phyloP scores from a whole-genome alignment of 495 filamentous ascomycete species.

The Daldinia loculata region DNA sequence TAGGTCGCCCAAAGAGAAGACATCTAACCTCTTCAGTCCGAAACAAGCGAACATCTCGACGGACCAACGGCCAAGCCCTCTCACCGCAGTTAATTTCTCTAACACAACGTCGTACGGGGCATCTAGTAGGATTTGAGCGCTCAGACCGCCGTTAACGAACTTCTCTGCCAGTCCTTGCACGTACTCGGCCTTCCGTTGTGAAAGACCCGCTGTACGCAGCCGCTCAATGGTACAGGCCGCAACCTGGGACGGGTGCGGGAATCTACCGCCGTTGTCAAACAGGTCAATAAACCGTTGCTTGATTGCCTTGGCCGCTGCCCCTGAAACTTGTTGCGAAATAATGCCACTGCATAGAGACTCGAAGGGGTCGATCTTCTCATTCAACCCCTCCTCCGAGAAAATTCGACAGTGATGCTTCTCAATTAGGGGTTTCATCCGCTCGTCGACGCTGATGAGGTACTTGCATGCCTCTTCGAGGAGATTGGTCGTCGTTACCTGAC shows the following conservation, averaged over 20 bases:
- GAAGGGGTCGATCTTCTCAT: slow-evolving; percentile 88
- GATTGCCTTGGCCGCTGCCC: slow-evolving; percentile 88
- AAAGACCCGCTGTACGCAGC: slow-evolving; percentile 85
- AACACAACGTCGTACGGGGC: slow-evolving; percentile 88
- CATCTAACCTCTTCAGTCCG: slow-evolving; percentile 87
- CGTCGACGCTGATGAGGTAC: slow-evolving; percentile 79
- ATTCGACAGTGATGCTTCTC: slow-evolving; percentile 77
- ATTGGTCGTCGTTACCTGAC: slow-evolving; percentile 71
- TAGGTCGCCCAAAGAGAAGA: slow-evolving; percentile 91
- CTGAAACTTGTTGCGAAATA: slow-evolving; percentile 95
- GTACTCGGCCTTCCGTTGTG: slow-evolving; percentile 94
- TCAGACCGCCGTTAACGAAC: slow-evolving; percentile 77
- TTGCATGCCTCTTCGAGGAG: slow-evolving; percentile 80
- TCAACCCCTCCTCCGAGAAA: slow-evolving; percentile 83
- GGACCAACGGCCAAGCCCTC: slow-evolving; percentile 88
- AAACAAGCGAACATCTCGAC: slow-evolving; percentile 99
- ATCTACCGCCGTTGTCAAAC: slow-evolving; percentile 65
- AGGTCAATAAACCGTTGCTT: slow-evolving; percentile 83
- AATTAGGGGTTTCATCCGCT: slow-evolving; percentile 76
- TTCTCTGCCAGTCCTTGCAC: slow-evolving; percentile 83
- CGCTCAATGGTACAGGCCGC: slow-evolving; percentile 63
- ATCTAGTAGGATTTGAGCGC: slow-evolving; percentile 73
- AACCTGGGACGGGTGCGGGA: slow-evolving; percentile 82
- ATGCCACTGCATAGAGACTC: slow-evolving; percentile 82
- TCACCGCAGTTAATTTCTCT: slow-evolving; percentile 80